Conservation (phyloP, 495 filamentous ascomycete species). For the Hyaloscypha finlandica region DNA sequence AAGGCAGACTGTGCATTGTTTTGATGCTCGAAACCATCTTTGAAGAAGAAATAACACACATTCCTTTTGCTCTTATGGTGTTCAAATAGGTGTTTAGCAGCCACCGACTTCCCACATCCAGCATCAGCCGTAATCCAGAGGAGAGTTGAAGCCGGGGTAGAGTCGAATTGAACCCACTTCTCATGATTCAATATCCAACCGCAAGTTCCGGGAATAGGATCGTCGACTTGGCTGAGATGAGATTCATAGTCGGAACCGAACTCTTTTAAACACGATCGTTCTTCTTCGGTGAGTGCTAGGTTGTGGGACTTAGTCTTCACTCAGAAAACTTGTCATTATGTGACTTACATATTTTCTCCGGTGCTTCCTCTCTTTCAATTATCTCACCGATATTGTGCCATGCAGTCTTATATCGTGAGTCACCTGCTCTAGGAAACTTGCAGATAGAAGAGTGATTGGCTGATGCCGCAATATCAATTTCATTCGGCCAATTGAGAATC, state of each 20-base stretch:
- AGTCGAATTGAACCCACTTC: slow-evolving; percentile 28
- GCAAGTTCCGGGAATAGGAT: slow-evolving; percentile 41
- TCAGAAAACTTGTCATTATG: background rate
- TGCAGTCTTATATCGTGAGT: background rate
- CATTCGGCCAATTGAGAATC: slow-evolving; percentile 1
- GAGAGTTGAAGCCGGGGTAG: slow-evolving; percentile 5
- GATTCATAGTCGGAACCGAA: slow-evolving; percentile 7
- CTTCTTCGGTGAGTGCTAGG: slow-evolving; percentile 1
- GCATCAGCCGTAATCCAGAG: slow-evolving; percentile 57
- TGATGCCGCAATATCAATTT: background rate
- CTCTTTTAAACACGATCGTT: background rate
- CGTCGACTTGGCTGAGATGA: background rate
- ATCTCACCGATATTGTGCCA: slow-evolving; percentile 3
- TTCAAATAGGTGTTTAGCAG: slow-evolving; percentile 49
- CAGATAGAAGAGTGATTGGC: slow-evolving; percentile 8
- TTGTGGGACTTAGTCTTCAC: background rate
- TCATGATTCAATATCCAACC: slow-evolving; percentile 41
- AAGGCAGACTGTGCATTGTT: background rate
- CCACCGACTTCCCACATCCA: slow-evolving; percentile 58
- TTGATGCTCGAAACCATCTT: slow-evolving; percentile 41
- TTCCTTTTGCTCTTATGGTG: slow-evolving; percentile 29
- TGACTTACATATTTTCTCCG: background rate
- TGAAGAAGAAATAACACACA: slow-evolving; percentile 60
- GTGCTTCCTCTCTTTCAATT: background rate
- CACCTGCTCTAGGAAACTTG: background rate